Percentiles rank a stretch among this genome's conserved stretches.
Conservation (phyloP, 768 basidiomycete species). For the Epithele typhae region DNA sequence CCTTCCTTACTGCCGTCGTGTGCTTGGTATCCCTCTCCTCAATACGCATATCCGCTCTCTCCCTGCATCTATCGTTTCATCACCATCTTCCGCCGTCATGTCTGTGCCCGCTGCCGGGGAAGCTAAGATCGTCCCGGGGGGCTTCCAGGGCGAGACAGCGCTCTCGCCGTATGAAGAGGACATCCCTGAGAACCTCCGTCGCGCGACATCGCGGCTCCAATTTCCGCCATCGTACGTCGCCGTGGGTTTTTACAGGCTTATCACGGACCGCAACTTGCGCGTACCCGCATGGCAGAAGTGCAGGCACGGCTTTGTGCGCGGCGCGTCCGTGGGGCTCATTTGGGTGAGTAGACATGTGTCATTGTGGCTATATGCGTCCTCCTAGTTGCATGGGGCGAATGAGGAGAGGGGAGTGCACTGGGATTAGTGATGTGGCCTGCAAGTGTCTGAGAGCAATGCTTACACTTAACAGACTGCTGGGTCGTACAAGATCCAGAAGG, state of each 20-base stretch:
- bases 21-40: too few species aligned
- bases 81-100: too few species aligned
- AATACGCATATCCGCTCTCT: too few species aligned
- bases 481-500: conserved; percentile 69
- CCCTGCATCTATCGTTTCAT: too few species aligned
- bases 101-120: background rate
- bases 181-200: conserved; percentile 43
- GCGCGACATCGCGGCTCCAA: conserved; percentile 58
- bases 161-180: conserved; percentile 20
- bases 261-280: conserved; percentile 66
- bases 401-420: too few species aligned
- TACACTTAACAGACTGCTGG: conserved; percentile 43
- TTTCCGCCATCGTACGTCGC: conserved; percentile 82
- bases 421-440: too few species aligned
- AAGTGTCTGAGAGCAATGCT: background rate
- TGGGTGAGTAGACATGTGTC: conserved; percentile 64
- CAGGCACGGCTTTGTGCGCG: conserved; percentile 68
- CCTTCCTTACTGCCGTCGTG: too few species aligned
- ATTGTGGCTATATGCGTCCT: too few species aligned
- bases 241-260: conserved; percentile 80
- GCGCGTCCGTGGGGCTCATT: conserved; percentile 58
- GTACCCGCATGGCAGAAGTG: conserved; percentile 84
- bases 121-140: conserved; percentile 4
- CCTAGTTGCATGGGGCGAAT: too few species aligned
- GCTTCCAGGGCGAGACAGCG: conserved; percentile 4